Conservation (phyloP, 371 early-diverging fungal genomes). For the Funneliformis caledonium region DNA sequence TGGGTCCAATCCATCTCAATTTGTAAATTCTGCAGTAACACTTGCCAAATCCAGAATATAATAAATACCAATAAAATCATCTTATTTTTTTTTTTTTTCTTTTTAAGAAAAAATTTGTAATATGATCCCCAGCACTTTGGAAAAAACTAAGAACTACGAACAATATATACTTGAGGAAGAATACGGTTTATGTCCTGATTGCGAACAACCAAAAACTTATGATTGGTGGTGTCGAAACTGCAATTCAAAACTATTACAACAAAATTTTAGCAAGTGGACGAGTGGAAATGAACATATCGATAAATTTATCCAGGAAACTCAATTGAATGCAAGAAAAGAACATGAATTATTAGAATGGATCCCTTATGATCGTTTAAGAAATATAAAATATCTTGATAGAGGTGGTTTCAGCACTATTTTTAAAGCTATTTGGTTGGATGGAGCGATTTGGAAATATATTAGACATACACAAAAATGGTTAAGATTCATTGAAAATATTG, state of each 20-base stretch:
- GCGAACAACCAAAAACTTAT: no score
- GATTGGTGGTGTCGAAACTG: neutral
- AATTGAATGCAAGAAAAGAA: neutral
- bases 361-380: neutral
- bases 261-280: neutral
- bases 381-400: neutral
- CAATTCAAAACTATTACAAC: neutral
- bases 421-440: constrained; percentile 3
- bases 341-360: neutral
- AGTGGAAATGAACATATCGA: neutral
- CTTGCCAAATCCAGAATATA: no score
- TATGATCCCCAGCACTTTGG: no score
- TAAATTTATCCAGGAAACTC: neutral
- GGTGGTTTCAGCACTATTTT: neutral
- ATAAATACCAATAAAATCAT: no score
- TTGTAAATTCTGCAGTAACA: no score
- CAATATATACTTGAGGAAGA: no score
- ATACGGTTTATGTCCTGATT: no score
- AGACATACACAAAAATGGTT: no score
- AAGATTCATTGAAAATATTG: neutral
- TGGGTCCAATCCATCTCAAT: no score
- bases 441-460: neutral
- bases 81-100: no score
- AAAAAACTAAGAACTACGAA: no score
- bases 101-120: no score